A percentile compares a stretch with the other conserved stretches of the same genome.
These are phyloP conservation scores for Vitis amurensis DNA, from an alignment of 164 flowering plant species.

Conservation along the genomic window DNA sequence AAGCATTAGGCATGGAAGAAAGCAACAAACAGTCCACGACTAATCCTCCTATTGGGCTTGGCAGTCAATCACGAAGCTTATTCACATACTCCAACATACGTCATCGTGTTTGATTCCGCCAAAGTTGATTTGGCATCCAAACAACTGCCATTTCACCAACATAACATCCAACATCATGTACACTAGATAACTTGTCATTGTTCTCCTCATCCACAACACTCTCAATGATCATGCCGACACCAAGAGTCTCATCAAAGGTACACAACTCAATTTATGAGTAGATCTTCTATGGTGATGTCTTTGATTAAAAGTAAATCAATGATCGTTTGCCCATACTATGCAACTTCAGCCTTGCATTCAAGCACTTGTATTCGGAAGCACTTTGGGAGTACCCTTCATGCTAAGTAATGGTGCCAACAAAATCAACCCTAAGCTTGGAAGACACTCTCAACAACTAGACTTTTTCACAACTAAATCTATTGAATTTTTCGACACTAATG, in stretches of 20 bases:
- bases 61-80: constrained; percentile 47
- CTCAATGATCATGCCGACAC: constrained; percentile 69
- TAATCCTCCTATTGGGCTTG: constrained; percentile 84
- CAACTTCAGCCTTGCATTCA: constrained; percentile 79
- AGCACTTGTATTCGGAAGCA: too few species aligned
- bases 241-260: constrained; percentile 32
- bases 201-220: constrained; percentile 60
- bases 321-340: constrained; percentile 72
- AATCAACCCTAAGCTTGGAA: too few species aligned
- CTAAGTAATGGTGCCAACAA: too few species aligned
- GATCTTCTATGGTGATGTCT: constrained; percentile 37
- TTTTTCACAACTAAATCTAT: too few species aligned
- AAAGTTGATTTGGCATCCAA: constrained; percentile 84
- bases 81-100: constrained; percentile 19
- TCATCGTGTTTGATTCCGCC: constrained; percentile 64
- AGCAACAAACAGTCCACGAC: constrained; percentile 65
- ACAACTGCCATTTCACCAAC: constrained; percentile 89
- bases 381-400: too few species aligned
- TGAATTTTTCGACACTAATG: too few species aligned
- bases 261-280: constrained; percentile 59
- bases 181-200: constrained; percentile 35
- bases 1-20: constrained; percentile 65
- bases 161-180: constrained; percentile 62
- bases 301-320: constrained; percentile 47
- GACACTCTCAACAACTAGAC: too few species aligned